Conservation (phyloP, 805 yeast species). For the Saturnispora sekii region DNA sequence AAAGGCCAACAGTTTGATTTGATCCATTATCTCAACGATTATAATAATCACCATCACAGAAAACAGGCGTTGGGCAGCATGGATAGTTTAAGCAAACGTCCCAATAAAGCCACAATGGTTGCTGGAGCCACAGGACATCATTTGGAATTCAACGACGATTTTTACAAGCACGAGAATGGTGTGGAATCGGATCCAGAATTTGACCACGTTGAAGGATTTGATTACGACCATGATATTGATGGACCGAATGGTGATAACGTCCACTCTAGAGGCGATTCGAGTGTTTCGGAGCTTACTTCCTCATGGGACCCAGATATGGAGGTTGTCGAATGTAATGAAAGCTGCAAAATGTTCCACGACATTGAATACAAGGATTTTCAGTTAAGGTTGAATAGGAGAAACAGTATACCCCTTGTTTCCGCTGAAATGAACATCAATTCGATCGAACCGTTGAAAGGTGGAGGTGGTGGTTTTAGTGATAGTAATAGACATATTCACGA, state of each 20-base stretch:
- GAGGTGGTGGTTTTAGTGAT: constrained; percentile 4
- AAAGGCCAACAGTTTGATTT: constrained; percentile 34
- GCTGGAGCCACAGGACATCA: too few relatives aligned
- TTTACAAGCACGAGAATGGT: neutral
- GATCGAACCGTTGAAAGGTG: constrained; percentile 8
- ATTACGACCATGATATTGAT: constrained; percentile 13
- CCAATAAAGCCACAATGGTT: too few relatives aligned
- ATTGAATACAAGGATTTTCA: constrained; percentile 16
- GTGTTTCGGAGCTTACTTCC: too few relatives aligned
- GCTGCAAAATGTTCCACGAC: constrained; percentile 11
- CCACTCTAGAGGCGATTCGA: too few relatives aligned
- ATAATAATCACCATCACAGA: neutral
- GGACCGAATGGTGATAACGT: neutral
- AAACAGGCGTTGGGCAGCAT: neutral
- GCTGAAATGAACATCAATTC: constrained; percentile 26
- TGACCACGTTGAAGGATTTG: constrained; percentile 14
- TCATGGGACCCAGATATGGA: neutral
- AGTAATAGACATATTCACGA: constrained; percentile 9
- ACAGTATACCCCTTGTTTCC: constrained; percentile 30
- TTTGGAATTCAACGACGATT: neutral
- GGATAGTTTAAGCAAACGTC: neutral
- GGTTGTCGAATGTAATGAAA: neutral
- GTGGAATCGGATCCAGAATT: constrained; percentile 5
- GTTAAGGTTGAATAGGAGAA: constrained; percentile 26
- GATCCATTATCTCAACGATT: neutral